phyloP scores from a whole-genome alignment of 2,329 filamentous ascomycete genomes.

The Trichoderma sp. region DNA sequence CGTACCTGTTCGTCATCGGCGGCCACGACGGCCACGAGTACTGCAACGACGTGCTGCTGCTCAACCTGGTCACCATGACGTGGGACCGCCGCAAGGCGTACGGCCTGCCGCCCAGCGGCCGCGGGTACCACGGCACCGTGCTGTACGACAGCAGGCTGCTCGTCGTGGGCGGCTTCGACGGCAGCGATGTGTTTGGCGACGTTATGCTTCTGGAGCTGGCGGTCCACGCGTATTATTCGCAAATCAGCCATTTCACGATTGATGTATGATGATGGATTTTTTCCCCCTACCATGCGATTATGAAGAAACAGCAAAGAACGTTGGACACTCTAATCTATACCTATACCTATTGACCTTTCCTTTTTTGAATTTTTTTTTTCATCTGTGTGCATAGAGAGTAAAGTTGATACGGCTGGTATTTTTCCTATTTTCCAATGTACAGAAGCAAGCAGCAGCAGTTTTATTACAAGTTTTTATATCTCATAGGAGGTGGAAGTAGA shows the following conservation, averaged over 20 bases:
- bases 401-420: neutral
- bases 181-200: constrained; percentile 64
- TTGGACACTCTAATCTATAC: neutral
- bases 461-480: neutral
- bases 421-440: neutral
- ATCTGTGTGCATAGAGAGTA: constrained; percentile 6
- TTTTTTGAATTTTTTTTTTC: neutral
- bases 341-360: neutral
- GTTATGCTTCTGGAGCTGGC: constrained; percentile 66
- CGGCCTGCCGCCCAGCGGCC: constrained; percentile 58
- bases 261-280: constrained; percentile 48
- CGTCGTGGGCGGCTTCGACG: constrained; percentile 66
- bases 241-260: constrained; percentile 70
- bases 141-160: constrained; percentile 64
- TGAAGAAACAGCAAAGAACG: neutral
- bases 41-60: constrained; percentile 63
- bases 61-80: constrained; percentile 71
- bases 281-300: neutral
- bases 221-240: constrained; percentile 69
- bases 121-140: constrained; percentile 66
- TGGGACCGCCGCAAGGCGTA: constrained; percentile 67
- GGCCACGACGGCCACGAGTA: constrained; percentile 70
- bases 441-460: neutral
- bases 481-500: neutral
- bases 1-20: constrained; percentile 67